phyloP scores from a whole-genome alignment of 2,329 filamentous ascomycete species.

The Arthrobotrys entomopaga region DNA sequence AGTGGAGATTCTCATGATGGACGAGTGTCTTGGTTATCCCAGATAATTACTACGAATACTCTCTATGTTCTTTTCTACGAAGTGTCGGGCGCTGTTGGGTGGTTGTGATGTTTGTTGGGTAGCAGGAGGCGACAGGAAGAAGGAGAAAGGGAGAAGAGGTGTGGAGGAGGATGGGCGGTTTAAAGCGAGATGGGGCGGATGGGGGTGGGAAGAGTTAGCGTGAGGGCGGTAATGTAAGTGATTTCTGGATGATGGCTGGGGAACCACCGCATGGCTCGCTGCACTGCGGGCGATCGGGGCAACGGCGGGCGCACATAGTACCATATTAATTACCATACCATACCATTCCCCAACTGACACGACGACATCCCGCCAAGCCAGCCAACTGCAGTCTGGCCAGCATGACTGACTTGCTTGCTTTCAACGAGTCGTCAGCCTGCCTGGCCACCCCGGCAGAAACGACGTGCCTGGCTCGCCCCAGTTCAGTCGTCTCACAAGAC shows the following conservation, averaged over 20 bases:
- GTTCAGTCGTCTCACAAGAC: too few relatives aligned
- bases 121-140: neutral
- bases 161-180: conserved; percentile 9
- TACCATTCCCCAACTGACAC: neutral
- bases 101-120: neutral
- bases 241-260: conserved; percentile 21
- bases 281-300: conserved; percentile 28
- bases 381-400: too few relatives aligned
- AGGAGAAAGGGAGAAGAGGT: conserved; percentile 9
- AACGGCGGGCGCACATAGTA: conserved; percentile 16
- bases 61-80: conserved; percentile 14
- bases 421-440: too few relatives aligned
- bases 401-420: too few relatives aligned
- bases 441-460: too few relatives aligned
- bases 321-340: too few relatives aligned
- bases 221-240: too few relatives aligned
- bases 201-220: conserved; percentile 5
- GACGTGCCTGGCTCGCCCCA: too few relatives aligned
- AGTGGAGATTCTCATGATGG: conserved; percentile 49
- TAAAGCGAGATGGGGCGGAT: conserved; percentile 11
- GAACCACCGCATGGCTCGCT: conserved; percentile 6
- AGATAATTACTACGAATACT: conserved; percentile 28
- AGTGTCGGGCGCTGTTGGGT: conserved; percentile 10
- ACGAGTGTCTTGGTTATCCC: conserved; percentile 30
- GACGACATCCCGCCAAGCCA: conserved; percentile 15